phyloP scores from a whole-genome alignment of 2,329 filamentous ascomycete species.

The Shiraia bambusicola region DNA sequence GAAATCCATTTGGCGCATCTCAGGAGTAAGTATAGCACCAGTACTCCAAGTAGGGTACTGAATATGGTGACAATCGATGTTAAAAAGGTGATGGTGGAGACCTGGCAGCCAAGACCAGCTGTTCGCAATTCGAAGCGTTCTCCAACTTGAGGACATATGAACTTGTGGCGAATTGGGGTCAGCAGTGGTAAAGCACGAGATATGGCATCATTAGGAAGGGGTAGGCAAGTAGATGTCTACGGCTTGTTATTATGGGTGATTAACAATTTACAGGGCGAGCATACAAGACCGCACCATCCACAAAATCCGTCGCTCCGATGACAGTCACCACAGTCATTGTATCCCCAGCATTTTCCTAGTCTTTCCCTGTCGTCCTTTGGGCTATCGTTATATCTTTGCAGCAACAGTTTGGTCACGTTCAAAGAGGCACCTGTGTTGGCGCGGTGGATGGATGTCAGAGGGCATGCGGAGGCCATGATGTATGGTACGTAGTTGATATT shows the following conservation, averaged over 20 bases:
- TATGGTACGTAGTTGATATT: not conserved
- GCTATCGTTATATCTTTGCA: conserved; percentile 27
- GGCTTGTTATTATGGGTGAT: not conserved
- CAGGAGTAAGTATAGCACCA: conserved; percentile 37
- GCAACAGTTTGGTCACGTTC: conserved; percentile 29
- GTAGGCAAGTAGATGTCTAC: conserved; percentile 46
- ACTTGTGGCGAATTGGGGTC: conserved; percentile 41
- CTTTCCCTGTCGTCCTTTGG: conserved; percentile 35
- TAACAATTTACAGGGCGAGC: conserved; percentile 10
- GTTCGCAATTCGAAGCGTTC: conserved; percentile 52
- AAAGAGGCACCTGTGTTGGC: conserved; percentile 4
- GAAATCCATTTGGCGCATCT: conserved; percentile 17
- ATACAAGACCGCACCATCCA: conserved; percentile 50
- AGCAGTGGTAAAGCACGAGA: conserved; percentile 44
- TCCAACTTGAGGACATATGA: conserved; percentile 39
- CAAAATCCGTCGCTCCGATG: conserved; percentile 40
- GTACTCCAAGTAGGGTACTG: conserved; percentile 43
- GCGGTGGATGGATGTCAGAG: conserved; percentile 4
- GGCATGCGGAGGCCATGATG: conserved; percentile 18
- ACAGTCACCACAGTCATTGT: conserved; percentile 40
- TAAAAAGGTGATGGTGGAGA: conserved; percentile 50
- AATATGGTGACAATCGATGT: conserved; percentile 48
- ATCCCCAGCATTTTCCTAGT: conserved; percentile 39
- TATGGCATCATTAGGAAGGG: conserved; percentile 42
- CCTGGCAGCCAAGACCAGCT: conserved; percentile 47